These are phyloP conservation scores for Haemoproteus tartakovskyi DNA, from an alignment of 169 alveolate species.

Conservation along the genomic window DNA sequence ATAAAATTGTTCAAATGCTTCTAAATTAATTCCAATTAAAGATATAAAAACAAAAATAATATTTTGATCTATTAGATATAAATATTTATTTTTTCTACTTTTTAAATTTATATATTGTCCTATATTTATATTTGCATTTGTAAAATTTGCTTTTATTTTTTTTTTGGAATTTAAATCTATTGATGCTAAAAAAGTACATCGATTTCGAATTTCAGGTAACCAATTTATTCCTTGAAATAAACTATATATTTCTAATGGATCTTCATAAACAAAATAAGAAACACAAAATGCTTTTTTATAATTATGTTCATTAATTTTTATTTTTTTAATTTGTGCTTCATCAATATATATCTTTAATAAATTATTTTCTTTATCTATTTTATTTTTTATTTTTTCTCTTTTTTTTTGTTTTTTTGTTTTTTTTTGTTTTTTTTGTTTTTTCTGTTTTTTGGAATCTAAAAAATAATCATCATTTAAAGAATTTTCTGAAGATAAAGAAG, in stretches of 20 bases:
- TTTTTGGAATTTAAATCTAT: slow-evolving; percentile 4
- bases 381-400: too few relatives aligned
- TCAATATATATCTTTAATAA: slow-evolving; percentile 34
- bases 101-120: slow-evolving; percentile 24
- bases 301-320: background rate
- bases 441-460: too few relatives aligned
- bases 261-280: slow-evolving; percentile 59
- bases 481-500: too few relatives aligned
- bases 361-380: too few relatives aligned
- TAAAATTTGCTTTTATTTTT: background rate
- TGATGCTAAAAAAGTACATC: slow-evolving; percentile 31
- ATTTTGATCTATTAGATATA: slow-evolving; percentile 8
- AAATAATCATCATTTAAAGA: too few relatives aligned
- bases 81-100: slow-evolving; percentile 32
- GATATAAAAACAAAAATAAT: slow-evolving; percentile 42
- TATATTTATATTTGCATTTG: slow-evolving; percentile 9
- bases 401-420: background rate
- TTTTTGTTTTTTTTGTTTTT: background rate
- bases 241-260: slow-evolving; percentile 52
- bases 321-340: slow-evolving; percentile 5
- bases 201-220: slow-evolving; percentile 46
- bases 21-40: slow-evolving; percentile 17
- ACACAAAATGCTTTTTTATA: slow-evolving; percentile 39
- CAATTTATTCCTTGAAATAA: slow-evolving; percentile 58
- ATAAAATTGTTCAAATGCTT: slow-evolving; percentile 4